These are phyloP conservation scores for Cylindrotheca fusiformis DNA, from an alignment of 108 stramenopile species.

Conservation along the genomic window DNA sequence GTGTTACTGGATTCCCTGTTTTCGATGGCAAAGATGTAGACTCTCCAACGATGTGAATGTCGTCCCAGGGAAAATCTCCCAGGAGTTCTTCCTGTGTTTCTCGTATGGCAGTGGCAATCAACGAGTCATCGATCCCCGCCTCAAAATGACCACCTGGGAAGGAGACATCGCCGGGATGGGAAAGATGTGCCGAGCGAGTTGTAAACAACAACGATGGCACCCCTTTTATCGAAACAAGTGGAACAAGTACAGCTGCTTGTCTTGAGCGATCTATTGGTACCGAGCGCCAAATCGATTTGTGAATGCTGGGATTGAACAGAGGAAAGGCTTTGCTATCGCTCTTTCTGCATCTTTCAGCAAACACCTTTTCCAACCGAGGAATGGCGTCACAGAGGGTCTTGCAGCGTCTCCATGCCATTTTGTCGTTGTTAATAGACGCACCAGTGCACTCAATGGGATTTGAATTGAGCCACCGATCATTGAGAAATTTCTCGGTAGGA, in stretches of 20 bases:
- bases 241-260: constrained; percentile 80
- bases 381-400: constrained; percentile 6
- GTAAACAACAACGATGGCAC: constrained; percentile 86
- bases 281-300: constrained; percentile 24
- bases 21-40: constrained; percentile 60
- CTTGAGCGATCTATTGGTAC: constrained; percentile 9
- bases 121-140: constrained; percentile 27
- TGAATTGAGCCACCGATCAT: too few relatives aligned
- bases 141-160: constrained; percentile 85
- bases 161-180: constrained; percentile 78
- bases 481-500: too few relatives aligned
- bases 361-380: constrained; percentile 16
- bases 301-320: constrained; percentile 7
- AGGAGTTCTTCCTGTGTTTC: constrained; percentile 75
- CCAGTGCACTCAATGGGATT: too few relatives aligned
- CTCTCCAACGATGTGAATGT: constrained; percentile 49
- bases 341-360: not conserved
- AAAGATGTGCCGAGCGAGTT: constrained; percentile 59
- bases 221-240: constrained; percentile 71
- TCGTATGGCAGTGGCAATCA: constrained; percentile 63
- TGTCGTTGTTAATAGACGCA: too few relatives aligned
- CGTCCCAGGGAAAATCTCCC: constrained; percentile 22
- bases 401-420: not conserved
- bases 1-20: constrained; percentile 68
- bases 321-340: constrained; percentile 19